phyloP scores from a whole-genome alignment of 2,329 filamentous ascomycete species.

The Xylariaceae sp. region DNA sequence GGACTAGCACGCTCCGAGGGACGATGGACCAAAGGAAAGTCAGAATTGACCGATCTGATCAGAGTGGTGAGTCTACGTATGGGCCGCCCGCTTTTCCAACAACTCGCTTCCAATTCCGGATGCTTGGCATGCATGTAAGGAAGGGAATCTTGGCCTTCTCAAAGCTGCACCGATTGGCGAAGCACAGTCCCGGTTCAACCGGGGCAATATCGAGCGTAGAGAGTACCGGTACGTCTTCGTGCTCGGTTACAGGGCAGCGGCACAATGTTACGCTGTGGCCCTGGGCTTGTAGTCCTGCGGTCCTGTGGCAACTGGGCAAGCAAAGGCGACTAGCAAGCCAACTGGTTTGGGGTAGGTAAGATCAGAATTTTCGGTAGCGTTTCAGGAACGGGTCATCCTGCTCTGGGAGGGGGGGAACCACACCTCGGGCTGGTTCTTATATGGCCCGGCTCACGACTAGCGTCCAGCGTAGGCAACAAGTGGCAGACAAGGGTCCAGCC shows the following conservation, averaged over 20 bases:
- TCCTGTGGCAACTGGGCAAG: slow-evolving; percentile 26
- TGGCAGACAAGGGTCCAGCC: slow-evolving; percentile 26
- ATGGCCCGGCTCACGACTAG: slow-evolving; percentile 29
- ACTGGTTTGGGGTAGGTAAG: slow-evolving; percentile 26
- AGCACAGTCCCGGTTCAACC: slow-evolving; percentile 31
- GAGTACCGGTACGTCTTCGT: slow-evolving; percentile 44
- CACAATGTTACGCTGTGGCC: slow-evolving; percentile 26
- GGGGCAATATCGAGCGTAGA: slow-evolving; percentile 41
- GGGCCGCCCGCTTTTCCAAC: slow-evolving; percentile 29
- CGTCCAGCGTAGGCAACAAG: slow-evolving; percentile 16
- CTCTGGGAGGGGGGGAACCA: slow-evolving; percentile 16
- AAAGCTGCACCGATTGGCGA: slow-evolving; percentile 38
- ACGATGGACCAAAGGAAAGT: slow-evolving; percentile 40
- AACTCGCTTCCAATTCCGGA: slow-evolving; percentile 31
- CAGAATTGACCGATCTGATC: slow-evolving; percentile 35
- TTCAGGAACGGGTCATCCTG: slow-evolving; percentile 22
- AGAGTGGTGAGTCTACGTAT: slow-evolving; percentile 30
- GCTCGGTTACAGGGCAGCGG: slow-evolving; percentile 38
- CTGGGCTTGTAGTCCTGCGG: no score
- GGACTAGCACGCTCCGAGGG: slow-evolving; percentile 34
- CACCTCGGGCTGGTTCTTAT: slow-evolving; percentile 28
- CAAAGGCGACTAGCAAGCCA: slow-evolving; percentile 13
- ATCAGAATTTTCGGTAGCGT: slow-evolving; percentile 27
- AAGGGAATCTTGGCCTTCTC: slow-evolving; percentile 32
- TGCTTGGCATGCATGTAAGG: slow-evolving; percentile 41